Percentiles rank a stretch among this genome's conserved stretches.
These are phyloP conservation scores for Gaeumannomyces tritici DNA, from an alignment of 2,329 filamentous ascomycete genomes.

Conservation along the genomic window DNA sequence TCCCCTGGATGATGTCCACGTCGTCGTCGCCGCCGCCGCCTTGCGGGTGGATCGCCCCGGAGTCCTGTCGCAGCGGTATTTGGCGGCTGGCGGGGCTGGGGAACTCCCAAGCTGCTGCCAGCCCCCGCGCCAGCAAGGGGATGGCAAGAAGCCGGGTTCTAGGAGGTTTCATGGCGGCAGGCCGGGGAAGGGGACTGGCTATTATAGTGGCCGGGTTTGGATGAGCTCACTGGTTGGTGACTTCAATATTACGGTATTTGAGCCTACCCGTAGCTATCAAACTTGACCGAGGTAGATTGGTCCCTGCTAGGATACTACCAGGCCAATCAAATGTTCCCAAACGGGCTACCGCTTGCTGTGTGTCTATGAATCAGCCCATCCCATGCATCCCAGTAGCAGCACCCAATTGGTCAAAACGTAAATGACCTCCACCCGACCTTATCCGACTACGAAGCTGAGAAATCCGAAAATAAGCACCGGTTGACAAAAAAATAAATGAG, in stretches of 20 bases:
- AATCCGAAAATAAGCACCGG: too few species aligned
- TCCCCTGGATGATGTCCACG: constrained; percentile 29
- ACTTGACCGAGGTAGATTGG: too few species aligned
- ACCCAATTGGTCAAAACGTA: too few species aligned
- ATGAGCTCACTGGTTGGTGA: not conserved
- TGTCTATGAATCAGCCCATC: too few species aligned
- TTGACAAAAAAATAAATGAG: too few species aligned
- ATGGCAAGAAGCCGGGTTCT: not conserved
- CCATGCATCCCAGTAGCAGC: too few species aligned
- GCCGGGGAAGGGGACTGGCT: not conserved
- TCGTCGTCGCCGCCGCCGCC: constrained; percentile 15
- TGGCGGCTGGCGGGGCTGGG: not conserved
- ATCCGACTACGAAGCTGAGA: too few species aligned
- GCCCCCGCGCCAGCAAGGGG: not conserved
- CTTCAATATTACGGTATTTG: not conserved
- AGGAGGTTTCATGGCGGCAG: not conserved
- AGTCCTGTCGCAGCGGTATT: not conserved
- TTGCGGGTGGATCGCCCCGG: not conserved
- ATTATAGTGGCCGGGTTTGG: not conserved
- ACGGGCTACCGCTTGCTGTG: too few species aligned
- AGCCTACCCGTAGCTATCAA: too few species aligned
- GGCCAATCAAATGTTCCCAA: too few species aligned
- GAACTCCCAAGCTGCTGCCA: constrained; percentile 4
- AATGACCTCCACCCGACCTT: too few species aligned
- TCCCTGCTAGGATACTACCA: too few species aligned